Evolutionary conservation across 2,329 filamentous ascomycete genomes (phyloP).

Genomic region (Botrytis medusae): DNA sequence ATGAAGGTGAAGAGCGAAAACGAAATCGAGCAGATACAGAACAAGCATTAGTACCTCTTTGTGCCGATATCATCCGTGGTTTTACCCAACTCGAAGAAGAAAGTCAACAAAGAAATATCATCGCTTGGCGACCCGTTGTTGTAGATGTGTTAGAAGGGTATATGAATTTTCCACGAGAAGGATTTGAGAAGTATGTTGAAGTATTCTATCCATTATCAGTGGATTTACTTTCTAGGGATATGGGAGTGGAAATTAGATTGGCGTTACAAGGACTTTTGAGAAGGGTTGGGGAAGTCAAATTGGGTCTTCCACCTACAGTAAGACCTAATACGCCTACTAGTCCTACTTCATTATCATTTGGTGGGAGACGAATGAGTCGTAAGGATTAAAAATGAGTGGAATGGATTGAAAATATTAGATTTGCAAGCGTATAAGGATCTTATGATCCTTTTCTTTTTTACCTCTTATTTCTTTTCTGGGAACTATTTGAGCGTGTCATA

Average conservation of each 20-base stretch:
- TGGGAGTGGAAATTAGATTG: constrained; percentile 74
- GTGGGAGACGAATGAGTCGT: constrained; percentile 27
- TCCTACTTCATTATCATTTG: constrained; percentile 30
- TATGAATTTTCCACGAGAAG: constrained; percentile 73
- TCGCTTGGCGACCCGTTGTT: constrained; percentile 95
- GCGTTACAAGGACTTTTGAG: constrained; percentile 76
- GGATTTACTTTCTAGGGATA: constrained; percentile 78
- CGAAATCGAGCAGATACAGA: constrained; percentile 82
- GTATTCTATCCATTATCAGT: constrained; percentile 86
- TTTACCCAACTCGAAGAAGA: constrained; percentile 91
- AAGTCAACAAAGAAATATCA: constrained; percentile 93
- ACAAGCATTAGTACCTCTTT: constrained; percentile 87
- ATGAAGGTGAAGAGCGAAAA: constrained; percentile 78
- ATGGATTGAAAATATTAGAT: constrained; percentile 14
- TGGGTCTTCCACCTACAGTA: constrained; percentile 44
- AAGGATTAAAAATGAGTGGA: constrained; percentile 22
- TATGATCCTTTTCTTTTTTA: neutral
- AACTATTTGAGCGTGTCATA: constrained; percentile 20
- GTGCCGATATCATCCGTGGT: constrained; percentile 85
- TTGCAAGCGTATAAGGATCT: neutral
- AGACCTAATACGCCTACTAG: constrained; percentile 28
- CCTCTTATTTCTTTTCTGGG: constrained; percentile 6
- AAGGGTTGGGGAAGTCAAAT: constrained; percentile 75
- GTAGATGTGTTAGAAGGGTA: constrained; percentile 96
- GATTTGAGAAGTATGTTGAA: constrained; percentile 76